phyloP scores from a whole-genome alignment of 2,329 filamentous ascomycete genomes.

The Davidsoniella australis region DNA sequence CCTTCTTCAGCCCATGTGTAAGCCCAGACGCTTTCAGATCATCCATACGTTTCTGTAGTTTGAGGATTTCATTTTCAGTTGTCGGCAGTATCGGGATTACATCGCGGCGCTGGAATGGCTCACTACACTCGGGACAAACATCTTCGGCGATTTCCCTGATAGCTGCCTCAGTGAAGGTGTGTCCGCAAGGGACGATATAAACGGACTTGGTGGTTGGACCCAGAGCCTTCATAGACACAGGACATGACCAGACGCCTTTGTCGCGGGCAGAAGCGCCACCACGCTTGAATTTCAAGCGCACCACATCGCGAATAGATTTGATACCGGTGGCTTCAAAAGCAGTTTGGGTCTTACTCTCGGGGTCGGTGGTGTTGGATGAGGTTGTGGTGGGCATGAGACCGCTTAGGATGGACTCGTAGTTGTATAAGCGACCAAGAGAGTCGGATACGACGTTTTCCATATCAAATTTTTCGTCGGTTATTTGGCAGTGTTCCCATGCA shows the following conservation, averaged over 20 bases:
- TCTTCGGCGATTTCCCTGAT: constrained; percentile 61
- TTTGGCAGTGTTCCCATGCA: constrained; percentile 70
- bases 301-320: constrained; percentile 68
- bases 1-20: constrained; percentile 79
- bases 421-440: constrained; percentile 70
- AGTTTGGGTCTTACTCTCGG: constrained; percentile 19
- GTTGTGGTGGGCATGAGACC: constrained; percentile 29
- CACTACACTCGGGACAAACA: constrained; percentile 55
- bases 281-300: constrained; percentile 61
- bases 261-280: constrained; percentile 24
- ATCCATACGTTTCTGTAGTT: constrained; percentile 47
- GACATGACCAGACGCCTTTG: constrained; percentile 49
- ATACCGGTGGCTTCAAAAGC: constrained; percentile 40
- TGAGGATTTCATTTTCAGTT: constrained; percentile 50
- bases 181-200: constrained; percentile 86
- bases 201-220: constrained; percentile 65
- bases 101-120: constrained; percentile 54
- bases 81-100: constrained; percentile 69
- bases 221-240: constrained; percentile 71
- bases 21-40: constrained; percentile 55
- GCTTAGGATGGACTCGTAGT: constrained; percentile 77
- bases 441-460: constrained; percentile 66
- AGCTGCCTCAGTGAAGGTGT: constrained; percentile 78
- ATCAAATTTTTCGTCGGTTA: constrained; percentile 62
- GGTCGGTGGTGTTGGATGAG: constrained; percentile 35